phyloP scores from a whole-genome alignment of 176 grass and related monocot species.

The Rhipidocladum racemiflorum region DNA sequence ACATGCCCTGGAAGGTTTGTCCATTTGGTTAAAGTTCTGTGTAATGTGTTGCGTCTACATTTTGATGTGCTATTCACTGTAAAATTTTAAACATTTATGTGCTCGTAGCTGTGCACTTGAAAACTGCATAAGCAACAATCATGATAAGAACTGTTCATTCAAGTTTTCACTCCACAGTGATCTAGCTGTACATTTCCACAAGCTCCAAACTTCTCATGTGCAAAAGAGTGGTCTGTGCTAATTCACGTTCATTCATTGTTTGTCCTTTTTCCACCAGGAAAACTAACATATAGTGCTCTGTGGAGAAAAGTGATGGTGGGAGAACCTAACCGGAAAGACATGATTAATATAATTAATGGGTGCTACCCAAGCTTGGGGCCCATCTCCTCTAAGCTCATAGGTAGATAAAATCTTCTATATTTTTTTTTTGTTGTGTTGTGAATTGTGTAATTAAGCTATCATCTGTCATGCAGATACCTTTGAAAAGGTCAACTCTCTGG shows the following conservation, averaged over 20 bases:
- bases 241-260: constrained; percentile 6
- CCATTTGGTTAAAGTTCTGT: constrained; percentile 11
- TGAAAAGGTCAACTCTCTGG: constrained; percentile 58
- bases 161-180: background rate
- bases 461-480: constrained; percentile 63
- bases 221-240: background rate
- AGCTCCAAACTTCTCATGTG: background rate
- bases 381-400: constrained; percentile 63
- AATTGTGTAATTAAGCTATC: constrained; percentile 26
- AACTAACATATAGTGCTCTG: constrained; percentile 53
- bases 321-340: constrained; percentile 57
- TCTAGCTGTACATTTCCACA: constrained; percentile 5
- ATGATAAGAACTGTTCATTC: background rate
- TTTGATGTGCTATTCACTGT: background rate
- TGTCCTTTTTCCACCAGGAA: constrained; percentile 31
- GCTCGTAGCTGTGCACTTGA: background rate
- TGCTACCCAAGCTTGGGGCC: constrained; percentile 69
- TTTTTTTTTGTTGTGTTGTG: background rate
- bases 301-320: constrained; percentile 91
- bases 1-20: constrained; percentile 64
- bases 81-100: background rate
- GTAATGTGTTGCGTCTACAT: background rate
- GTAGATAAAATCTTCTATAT: constrained; percentile 40
- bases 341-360: constrained; percentile 70
- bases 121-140: background rate